Evolutionary conservation across 1,139 yeast genomes (phyloP), one percentile per base, ranked within the genome.

Genomic region (Blastobotrys malaysiensis): DNA sequence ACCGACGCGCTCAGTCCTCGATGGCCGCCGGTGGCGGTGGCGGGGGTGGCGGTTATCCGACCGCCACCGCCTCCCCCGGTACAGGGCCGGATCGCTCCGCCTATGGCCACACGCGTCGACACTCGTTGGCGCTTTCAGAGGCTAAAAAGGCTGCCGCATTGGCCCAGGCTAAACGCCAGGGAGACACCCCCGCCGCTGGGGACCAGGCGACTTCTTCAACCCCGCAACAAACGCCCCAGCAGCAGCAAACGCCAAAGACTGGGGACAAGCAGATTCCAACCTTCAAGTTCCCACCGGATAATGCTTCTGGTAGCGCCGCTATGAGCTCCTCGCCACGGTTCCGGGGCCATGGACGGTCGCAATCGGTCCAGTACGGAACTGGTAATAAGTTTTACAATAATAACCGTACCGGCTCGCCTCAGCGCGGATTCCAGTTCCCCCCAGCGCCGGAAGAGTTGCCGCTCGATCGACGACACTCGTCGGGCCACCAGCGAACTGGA

Each of bases 61-160:
- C 7, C 31, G 13, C 31, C 13, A 9, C 31, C 31, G 31, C 31
- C 13, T 26, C 31, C 13, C 31, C 31, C 11, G 31, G 31, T 13
- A 26, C 31, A 3, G 31, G 11, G 31, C 24, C 45, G n/a, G n/a
- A n/a, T n/a, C n/a, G n/a, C n/a, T n/a, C n/a, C 43, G 53, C 43
- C 46, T 63, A 71, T 55, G 97, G 97, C 44, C 99, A 93, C 67
- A 77, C 79, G 51, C 83, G 99, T 73, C 82, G 99, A 70, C 99
- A 93, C 67, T 90, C 97, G 0, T 74, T 93, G 58, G 98, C 96
- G 1, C 76, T 93, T 56, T 86, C 86, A 56, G 99, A 93, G 70
- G 99, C 99, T n/a, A 91, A 88, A 64, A 85, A 86, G 63, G 98
- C 98, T 3, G 99, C 99, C 14, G 97, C 97, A 7, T 83, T 82